Conservation (phyloP, 1,284 basidiomycete species). For the Sporisorium reilianum region DNA sequence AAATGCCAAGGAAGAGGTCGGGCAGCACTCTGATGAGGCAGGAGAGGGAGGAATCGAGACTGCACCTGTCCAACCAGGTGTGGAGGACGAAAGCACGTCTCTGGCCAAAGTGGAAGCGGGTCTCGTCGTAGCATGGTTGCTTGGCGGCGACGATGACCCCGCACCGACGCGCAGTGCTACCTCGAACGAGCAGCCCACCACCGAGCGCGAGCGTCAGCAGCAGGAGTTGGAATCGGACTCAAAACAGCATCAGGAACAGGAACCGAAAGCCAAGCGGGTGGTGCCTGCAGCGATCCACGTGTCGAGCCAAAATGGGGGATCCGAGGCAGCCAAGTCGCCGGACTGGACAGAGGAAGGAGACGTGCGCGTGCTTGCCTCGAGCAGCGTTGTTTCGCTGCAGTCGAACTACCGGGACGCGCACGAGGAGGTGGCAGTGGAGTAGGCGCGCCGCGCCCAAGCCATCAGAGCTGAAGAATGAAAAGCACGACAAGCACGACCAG, state of each 20-base stretch:
- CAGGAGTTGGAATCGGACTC: background rate
- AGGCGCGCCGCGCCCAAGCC: background rate
- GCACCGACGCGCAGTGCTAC: background rate
- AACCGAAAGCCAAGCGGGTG: slow-evolving; percentile 4
- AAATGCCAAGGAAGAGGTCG: background rate
- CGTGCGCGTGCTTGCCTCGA: slow-evolving; percentile 17
- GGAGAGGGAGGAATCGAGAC: no score
- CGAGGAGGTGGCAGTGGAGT: slow-evolving; percentile 17
- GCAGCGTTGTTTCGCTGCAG: slow-evolving; percentile 43
- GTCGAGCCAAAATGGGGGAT: slow-evolving; percentile 5
- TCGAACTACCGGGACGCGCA: slow-evolving; percentile 50
- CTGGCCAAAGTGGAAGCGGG: slow-evolving; percentile 35
- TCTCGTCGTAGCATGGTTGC: slow-evolving; percentile 57
- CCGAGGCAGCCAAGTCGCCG: slow-evolving; percentile 1
- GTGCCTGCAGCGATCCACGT: background rate
- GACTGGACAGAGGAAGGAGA: slow-evolving; percentile 18
- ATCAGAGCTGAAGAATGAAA: background rate
- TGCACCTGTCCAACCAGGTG: background rate
- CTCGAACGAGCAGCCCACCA: background rate
- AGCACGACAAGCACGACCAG: background rate
- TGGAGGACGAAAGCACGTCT: slow-evolving; percentile 15
- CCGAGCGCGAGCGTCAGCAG: background rate
- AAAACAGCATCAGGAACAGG: background rate
- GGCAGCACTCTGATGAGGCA: background rate
- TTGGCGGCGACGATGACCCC: slow-evolving; percentile 48